phyloP scores from a whole-genome alignment of 208 protist species.

The Giardia muris region DNA sequence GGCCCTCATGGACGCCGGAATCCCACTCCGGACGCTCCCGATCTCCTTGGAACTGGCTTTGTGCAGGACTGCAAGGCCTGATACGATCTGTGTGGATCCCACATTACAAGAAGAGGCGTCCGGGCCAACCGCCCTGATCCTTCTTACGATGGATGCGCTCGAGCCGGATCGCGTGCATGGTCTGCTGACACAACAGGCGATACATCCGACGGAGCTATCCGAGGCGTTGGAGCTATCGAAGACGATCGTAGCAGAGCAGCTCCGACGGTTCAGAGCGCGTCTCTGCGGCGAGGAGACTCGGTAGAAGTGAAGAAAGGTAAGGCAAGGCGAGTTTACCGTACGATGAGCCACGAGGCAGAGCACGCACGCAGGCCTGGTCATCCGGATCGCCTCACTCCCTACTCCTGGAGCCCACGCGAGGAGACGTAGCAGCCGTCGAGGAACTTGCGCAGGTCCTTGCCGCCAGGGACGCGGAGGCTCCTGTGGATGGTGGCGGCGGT shows the following conservation, averaged over 20 bases:
- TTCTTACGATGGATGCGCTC: not conserved
- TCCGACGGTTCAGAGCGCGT: not conserved
- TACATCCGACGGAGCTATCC: not conserved
- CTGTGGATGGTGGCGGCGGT: constrained; percentile 76
- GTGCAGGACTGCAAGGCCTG: not conserved
- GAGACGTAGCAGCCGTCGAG: constrained; percentile 96
- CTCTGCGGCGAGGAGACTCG: not conserved
- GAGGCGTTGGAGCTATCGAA: not conserved
- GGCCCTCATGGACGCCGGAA: not conserved
- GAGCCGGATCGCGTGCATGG: not conserved
- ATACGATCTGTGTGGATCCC: not conserved
- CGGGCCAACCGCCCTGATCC: not conserved
- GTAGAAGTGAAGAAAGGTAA: not conserved
- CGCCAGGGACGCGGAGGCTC: constrained; percentile 66
- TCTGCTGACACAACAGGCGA: not conserved
- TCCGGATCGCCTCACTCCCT: not conserved
- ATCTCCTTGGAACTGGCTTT: not conserved
- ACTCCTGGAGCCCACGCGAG: constrained; percentile 57
- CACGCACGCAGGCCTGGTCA: not conserved
- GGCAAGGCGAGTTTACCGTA: not conserved
- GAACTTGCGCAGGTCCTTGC: constrained; percentile 99
- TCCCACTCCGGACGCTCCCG: not conserved
- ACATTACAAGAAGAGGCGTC: not conserved
- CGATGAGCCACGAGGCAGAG: not conserved
- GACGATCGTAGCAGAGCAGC: not conserved